These are phyloP conservation scores for Penicillium cataractarum DNA, from an alignment of 495 filamentous ascomycete genomes.

Conservation along the genomic window DNA sequence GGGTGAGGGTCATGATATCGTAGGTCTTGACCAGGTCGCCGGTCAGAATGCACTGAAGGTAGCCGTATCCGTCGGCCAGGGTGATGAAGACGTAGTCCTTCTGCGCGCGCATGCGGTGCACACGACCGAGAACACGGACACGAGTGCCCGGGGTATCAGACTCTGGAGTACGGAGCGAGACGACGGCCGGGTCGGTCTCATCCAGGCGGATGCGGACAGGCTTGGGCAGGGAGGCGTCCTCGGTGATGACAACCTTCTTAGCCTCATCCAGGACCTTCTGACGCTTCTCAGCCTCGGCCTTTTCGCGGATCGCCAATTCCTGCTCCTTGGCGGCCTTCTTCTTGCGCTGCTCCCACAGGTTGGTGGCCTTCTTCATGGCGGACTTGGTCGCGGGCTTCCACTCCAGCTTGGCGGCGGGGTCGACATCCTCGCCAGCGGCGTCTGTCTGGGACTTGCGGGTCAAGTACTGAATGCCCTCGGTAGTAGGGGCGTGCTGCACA, in stretches of 20 bases:
- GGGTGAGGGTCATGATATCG: constrained; percentile 85
- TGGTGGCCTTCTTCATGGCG: constrained; percentile 79
- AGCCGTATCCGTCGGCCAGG: constrained; percentile 85
- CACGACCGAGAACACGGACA: constrained; percentile 81
- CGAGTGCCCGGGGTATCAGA: constrained; percentile 67
- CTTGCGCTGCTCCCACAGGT: constrained; percentile 70
- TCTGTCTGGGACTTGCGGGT: constrained; percentile 70
- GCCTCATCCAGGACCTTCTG: constrained; percentile 73
- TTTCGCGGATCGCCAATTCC: constrained; percentile 67
- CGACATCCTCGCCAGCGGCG: constrained; percentile 58
- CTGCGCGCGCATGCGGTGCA: constrained; percentile 82
- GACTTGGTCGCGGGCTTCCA: constrained; percentile 86
- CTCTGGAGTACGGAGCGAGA: constrained; percentile 63
- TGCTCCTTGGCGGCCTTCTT: constrained; percentile 77
- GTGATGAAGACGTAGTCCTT: constrained; percentile 89
- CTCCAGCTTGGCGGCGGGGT: constrained; percentile 53
- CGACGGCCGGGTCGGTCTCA: constrained; percentile 57
- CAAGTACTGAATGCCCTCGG: constrained; percentile 63
- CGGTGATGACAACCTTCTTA: constrained; percentile 82
- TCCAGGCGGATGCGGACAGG: constrained; percentile 76
- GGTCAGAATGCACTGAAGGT: constrained; percentile 84
- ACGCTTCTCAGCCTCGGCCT: constrained; percentile 71
- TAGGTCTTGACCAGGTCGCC: constrained; percentile 88
- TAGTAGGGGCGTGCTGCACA: constrained; percentile 65
- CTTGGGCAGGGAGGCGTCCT: constrained; percentile 79